A percentile compares a stretch with the other conserved stretches of the same genome.
Conservation (phyloP, 2,329 filamentous ascomycete species). For the Phaeomoniella chlamydospora region DNA sequence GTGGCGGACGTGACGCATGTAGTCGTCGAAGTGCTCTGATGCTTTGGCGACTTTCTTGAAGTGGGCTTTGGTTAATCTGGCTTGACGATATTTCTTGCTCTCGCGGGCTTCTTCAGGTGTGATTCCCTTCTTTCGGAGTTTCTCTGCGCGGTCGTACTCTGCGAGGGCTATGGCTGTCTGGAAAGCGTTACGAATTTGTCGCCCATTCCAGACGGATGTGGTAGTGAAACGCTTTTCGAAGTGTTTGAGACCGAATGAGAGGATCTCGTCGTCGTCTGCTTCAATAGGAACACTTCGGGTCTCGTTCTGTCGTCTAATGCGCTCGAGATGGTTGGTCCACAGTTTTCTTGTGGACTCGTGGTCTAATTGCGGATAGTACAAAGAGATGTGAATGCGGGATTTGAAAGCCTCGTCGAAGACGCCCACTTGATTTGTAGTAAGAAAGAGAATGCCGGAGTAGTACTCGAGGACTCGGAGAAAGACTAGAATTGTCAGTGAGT, state of each 20-base stretch:
- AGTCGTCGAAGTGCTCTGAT: not conserved
- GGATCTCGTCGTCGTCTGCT: not conserved
- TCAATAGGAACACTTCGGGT: not conserved
- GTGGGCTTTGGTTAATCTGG: not conserved
- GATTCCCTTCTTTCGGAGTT: too few relatives aligned
- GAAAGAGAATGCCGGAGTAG: slow-evolving; percentile 26
- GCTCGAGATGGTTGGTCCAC: slow-evolving; percentile 14
- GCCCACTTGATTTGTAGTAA: slow-evolving; percentile 27
- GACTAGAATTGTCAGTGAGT: too few relatives aligned
- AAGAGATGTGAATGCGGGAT: slow-evolving; percentile 19
- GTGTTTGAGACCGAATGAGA: not conserved
- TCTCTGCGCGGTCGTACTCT: slow-evolving; percentile 13
- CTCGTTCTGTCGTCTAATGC: slow-evolving; percentile 5
- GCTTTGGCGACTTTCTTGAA: not conserved
- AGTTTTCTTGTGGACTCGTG: slow-evolving; percentile 12
- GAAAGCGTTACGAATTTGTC: slow-evolving; percentile 22
- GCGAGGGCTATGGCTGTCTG: slow-evolving; percentile 19
- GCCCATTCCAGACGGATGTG: slow-evolving; percentile 17
- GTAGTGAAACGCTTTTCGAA: not conserved
- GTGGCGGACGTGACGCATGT: not conserved
- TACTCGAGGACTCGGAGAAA: slow-evolving; percentile 28
- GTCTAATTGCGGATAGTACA: slow-evolving; percentile 16
- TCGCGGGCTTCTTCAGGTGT: too few relatives aligned
- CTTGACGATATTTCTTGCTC: too few relatives aligned
- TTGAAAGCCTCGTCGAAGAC: slow-evolving; percentile 25